Evolutionary conservation across 2,329 filamentous ascomycete species (phyloP), one percentile per base, ranked within the genome.

Genomic region (Dothistroma pini): DNA sequence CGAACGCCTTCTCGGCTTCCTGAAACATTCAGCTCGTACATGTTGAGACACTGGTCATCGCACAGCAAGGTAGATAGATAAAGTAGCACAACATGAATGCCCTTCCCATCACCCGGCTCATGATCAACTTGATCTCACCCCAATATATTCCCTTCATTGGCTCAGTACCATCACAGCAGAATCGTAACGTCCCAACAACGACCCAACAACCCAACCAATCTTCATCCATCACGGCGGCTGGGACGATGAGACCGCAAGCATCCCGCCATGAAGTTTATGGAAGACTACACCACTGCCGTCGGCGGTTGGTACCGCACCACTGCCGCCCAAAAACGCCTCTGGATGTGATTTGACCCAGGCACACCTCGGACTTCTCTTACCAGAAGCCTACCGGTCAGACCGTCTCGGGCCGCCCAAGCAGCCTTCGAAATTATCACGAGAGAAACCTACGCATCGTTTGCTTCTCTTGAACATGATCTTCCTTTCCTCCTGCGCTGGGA

Each of bases 181-280:
- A n/a, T 44, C 16, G 34, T 7, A 3, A 38, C 14, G 16, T 19
- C 16, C n/a, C 48, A 11, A 51, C 29, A 10, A 68, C 74, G 69
- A 64, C 68, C 49, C 66, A 59, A 57, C 64, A 53, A 70, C 67
- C 48, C 57, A 60, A 29, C 60, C 62, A 50, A 63, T 60, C 54
- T 71, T 68, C 56, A 56, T 71, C 57, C 57, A 64, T 53, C 47
- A 59, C 9, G 67, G 65, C 21, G 51, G 29, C 47, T 70, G 69
- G 65, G 61, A 62, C 56, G 60, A 63, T n/a, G 58, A 64, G 1
- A 66, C 61, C 69, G 68, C 25, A 38, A 57, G 16, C 69, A 71
- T 49, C 68, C 69, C 14, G 62, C 61, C 14, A 66, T 70, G 67
- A 66, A 64, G 31, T 72, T 63, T 63, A 68, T 71, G 64, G 64